Conservation (phyloP, 805 yeast species). For the Lipomyces orientalis region DNA sequence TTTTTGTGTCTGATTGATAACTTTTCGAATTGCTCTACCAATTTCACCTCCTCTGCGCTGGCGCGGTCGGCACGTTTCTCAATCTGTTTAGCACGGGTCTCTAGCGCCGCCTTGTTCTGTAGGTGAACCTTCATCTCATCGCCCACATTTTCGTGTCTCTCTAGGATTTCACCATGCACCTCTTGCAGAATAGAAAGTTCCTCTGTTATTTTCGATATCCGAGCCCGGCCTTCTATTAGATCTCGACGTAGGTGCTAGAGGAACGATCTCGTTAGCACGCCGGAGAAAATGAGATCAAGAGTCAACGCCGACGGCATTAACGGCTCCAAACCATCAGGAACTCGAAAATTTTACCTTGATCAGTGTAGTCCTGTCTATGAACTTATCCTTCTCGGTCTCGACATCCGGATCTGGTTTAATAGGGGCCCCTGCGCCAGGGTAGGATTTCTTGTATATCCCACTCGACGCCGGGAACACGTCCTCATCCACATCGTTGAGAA, state of each 20-base stretch:
- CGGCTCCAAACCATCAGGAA: background rate
- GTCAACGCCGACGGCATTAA: background rate
- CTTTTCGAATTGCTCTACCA: conserved; percentile 41
- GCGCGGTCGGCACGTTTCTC: conserved; percentile 41
- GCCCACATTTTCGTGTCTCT: conserved; percentile 18
- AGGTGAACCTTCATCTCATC: conserved; percentile 23
- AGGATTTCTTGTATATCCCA: background rate
- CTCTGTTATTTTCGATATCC: conserved; percentile 16
- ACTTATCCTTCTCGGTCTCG: conserved; percentile 7
- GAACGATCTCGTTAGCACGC: background rate
- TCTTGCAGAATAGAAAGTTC: conserved; percentile 11
- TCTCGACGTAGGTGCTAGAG: conserved; percentile 23
- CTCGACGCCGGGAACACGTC: conserved; percentile 17
- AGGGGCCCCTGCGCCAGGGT: background rate
- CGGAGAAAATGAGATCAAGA: background rate
- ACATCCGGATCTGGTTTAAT: conserved; percentile 12
- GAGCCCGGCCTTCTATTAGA: conserved; percentile 17
- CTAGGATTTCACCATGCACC: conserved; percentile 23
- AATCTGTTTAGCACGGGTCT: conserved; percentile 35
- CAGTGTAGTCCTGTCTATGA: conserved; percentile 18
- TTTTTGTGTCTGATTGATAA: conserved; percentile 30
- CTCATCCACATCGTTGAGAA: conserved; percentile 28
- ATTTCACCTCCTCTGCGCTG: conserved; percentile 36
- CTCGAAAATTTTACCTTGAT: conserved; percentile 22
- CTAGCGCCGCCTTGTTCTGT: conserved; percentile 29